These are phyloP conservation scores for Zasmidium angulare DNA, from an alignment of 2,329 filamentous ascomycete genomes.

Conservation along the genomic window DNA sequence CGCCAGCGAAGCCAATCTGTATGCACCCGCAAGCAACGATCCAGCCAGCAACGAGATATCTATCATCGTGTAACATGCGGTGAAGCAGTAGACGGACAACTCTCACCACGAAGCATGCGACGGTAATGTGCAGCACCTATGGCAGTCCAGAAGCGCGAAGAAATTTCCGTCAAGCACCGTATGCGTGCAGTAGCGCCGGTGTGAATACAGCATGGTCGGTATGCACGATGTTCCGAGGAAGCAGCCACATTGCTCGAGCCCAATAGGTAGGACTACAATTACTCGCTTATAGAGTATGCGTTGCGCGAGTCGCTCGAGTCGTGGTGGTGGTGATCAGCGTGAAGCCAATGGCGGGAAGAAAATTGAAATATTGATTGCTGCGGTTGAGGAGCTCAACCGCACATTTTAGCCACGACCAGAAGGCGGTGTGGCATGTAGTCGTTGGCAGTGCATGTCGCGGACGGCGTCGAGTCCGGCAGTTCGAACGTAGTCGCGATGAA, in stretches of 20 bases:
- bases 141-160: conserved; percentile 8
- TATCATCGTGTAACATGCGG: conserved; percentile 15
- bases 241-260: conserved; percentile 8
- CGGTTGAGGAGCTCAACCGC: conserved; percentile 17
- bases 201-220: conserved; percentile 11
- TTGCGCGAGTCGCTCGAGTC: no score
- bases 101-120: conserved; percentile 5
- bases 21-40: background rate
- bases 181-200: conserved; percentile 18
- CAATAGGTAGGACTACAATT: background rate
- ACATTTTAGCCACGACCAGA: conserved; percentile 2
- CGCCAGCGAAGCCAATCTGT: conserved; percentile 7
- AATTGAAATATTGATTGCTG: conserved; percentile 6
- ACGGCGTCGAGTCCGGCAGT: background rate
- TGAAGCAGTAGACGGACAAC: conserved; percentile 11
- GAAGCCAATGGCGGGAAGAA: background rate
- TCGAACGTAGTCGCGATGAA: no score
- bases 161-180: conserved; percentile 21
- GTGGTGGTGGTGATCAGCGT: background rate
- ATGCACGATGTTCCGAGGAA: conserved; percentile 17
- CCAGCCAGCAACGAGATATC: background rate
- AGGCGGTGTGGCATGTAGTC: background rate
- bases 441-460: background rate
- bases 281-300: background rate
- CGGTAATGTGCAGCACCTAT: conserved; percentile 13